A percentile compares a stretch with the other conserved stretches of the same genome.
phyloP scores from a whole-genome alignment of 2,329 filamentous ascomycete genomes.

The Aaosphaeria pasadenensis region DNA sequence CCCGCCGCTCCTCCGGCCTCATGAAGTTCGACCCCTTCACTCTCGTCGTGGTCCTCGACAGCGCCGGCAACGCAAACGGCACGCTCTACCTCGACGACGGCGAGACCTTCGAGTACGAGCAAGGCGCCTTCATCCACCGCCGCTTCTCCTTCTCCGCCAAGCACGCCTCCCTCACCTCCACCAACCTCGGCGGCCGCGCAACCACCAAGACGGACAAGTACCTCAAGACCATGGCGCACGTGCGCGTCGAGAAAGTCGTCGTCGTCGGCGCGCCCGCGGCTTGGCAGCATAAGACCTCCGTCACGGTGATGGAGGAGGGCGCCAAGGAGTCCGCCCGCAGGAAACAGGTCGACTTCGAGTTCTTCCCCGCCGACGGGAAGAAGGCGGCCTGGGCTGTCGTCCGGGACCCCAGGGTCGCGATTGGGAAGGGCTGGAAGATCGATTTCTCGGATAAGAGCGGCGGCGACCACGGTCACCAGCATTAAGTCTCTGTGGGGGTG shows the following conservation, averaged over 20 bases:
- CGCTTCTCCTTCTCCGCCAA: slow-evolving; percentile 64
- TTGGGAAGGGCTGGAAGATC: slow-evolving; percentile 64
- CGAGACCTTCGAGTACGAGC: slow-evolving; percentile 83
- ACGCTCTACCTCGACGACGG: slow-evolving; percentile 91
- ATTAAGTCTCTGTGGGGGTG: too few relatives aligned
- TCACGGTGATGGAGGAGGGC: slow-evolving; percentile 62
- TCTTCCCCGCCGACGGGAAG: slow-evolving; percentile 49
- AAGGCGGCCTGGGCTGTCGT: slow-evolving; percentile 64
- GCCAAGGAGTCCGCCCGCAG: slow-evolving; percentile 42
- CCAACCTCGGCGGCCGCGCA: slow-evolving; percentile 44
- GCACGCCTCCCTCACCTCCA: slow-evolving; percentile 63
- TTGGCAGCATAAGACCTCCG: slow-evolving; percentile 66
- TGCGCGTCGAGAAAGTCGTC: slow-evolving; percentile 80
- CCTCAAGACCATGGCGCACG: slow-evolving; percentile 73
- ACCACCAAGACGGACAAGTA: slow-evolving; percentile 68
- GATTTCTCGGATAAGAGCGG: slow-evolving; percentile 41
- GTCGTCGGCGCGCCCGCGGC: slow-evolving; percentile 72
- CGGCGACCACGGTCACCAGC: too few relatives aligned
- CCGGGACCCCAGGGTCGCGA: slow-evolving; percentile 59
- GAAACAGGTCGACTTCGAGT: slow-evolving; percentile 59
- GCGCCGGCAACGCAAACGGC: slow-evolving; percentile 70
- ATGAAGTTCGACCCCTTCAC: slow-evolving; percentile 98
- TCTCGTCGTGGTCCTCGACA: slow-evolving; percentile 71
- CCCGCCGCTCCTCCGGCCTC: slow-evolving; percentile 77
- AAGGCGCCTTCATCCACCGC: slow-evolving; percentile 85